A percentile compares a stretch with the other conserved stretches of the same genome.
Evolutionary conservation across 768 basidiomycete species (phyloP).

Genomic region (Amanita muscaria): DNA sequence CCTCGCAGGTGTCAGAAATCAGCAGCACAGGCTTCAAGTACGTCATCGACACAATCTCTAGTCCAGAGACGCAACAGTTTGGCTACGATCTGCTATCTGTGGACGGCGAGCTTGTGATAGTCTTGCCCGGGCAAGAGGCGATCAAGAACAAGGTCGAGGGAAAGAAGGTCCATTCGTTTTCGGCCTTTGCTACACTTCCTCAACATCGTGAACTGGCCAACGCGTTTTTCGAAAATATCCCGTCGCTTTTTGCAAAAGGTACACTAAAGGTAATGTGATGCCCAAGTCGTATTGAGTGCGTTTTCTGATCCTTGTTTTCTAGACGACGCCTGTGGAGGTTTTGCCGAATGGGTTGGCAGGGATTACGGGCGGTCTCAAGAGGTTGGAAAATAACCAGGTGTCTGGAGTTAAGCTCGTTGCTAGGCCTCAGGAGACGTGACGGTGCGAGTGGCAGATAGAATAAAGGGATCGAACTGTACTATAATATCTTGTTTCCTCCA

Average conservation of each 20-base stretch:
- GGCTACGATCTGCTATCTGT: constrained; percentile 20
- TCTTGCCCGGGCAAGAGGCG: constrained; percentile 17
- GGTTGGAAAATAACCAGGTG: constrained; percentile 13
- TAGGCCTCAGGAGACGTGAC: constrained; percentile 11
- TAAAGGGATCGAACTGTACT: too few species aligned
- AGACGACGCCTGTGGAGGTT: constrained; percentile 18
- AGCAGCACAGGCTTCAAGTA: constrained; percentile 10
- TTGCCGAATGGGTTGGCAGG: constrained; percentile 16
- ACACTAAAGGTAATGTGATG: constrained; percentile 13
- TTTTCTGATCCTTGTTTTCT: not conserved
- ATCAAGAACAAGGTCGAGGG: constrained; percentile 11
- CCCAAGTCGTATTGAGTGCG: too few species aligned
- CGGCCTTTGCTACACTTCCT: constrained; percentile 2
- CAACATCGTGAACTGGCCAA: constrained; percentile 7
- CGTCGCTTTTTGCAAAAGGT: constrained; percentile 15
- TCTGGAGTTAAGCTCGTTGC: constrained; percentile 19
- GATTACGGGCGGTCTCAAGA: constrained; percentile 14
- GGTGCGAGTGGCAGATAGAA: too few species aligned
- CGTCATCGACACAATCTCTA: constrained; percentile 26
- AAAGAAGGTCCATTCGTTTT: constrained; percentile 5
- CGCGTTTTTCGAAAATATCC: constrained; percentile 1
- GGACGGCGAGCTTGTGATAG: constrained; percentile 25
- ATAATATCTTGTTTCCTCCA: too few species aligned
- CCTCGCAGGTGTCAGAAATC: constrained; percentile 14
- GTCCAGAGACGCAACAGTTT: constrained; percentile 28